These are phyloP conservation scores for Plasmodium vivax DNA, from an alignment of 169 alveolate genomes.

Conservation along the genomic window DNA sequence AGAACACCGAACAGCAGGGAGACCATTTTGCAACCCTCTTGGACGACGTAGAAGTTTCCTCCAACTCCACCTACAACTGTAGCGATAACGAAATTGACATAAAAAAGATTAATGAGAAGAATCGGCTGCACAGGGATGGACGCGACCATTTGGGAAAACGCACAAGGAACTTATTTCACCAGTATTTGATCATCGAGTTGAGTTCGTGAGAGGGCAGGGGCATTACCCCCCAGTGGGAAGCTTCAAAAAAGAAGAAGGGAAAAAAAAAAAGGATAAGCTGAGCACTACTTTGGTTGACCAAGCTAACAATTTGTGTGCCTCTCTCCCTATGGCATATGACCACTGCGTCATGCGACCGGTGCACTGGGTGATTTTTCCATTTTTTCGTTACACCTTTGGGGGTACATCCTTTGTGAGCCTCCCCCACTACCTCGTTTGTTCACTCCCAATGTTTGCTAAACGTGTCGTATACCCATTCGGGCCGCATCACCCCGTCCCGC, in stretches of 20 bases:
- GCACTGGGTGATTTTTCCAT: neutral
- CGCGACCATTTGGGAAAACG: neutral
- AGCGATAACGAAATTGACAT: conserved; percentile 36
- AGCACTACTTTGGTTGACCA: neutral
- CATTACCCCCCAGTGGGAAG: neutral
- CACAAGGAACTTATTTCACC: conserved; percentile 44
- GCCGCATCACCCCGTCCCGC: neutral
- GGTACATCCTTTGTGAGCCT: neutral
- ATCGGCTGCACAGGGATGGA: neutral
- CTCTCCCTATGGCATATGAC: neutral
- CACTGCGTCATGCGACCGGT: neutral
- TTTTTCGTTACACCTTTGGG: neutral
- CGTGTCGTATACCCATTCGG: neutral
- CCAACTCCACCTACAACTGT: conserved; percentile 20
- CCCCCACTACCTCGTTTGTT: neutral
- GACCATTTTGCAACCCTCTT: neutral
- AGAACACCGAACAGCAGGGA: neutral
- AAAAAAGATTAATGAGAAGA: conserved; percentile 43
- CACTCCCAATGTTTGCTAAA: neutral
- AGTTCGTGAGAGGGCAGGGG: neutral
- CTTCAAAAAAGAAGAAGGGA: neutral
- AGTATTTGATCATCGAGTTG: conserved; percentile 62
- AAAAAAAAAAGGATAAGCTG: neutral
- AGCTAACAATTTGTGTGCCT: neutral
- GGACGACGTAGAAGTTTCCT: conserved; percentile 21